phyloP scores from a whole-genome alignment of 164 flowering plant genomes.

The Chimonanthus salicifolius region DNA sequence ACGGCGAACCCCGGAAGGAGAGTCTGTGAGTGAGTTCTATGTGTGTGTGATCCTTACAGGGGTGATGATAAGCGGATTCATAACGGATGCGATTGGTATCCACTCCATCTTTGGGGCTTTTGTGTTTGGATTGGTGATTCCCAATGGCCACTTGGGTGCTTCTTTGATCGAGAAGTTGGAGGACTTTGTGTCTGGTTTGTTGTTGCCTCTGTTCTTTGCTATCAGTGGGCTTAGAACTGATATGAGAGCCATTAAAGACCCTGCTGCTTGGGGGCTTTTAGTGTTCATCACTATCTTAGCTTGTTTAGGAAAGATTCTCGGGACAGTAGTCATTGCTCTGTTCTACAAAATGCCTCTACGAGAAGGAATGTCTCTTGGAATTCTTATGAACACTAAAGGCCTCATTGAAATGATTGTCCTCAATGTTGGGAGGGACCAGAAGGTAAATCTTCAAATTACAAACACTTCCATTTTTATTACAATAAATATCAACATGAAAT shows the following conservation, averaged over 20 bases:
- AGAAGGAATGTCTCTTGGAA: constrained; percentile 36
- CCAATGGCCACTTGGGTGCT: constrained; percentile 34
- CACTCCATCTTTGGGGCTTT: constrained; percentile 48
- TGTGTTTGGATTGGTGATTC: constrained; percentile 43
- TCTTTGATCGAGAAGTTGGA: constrained; percentile 37
- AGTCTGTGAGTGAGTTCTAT: constrained; percentile 23
- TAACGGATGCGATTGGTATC: constrained; percentile 41
- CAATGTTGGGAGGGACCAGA: constrained; percentile 31
- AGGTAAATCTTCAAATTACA: not conserved
- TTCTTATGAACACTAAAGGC: constrained; percentile 60
- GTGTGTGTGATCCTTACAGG: constrained; percentile 28
- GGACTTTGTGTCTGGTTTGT: constrained; percentile 37
- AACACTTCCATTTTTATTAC: too few relatives aligned
- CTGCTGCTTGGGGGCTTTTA: not conserved
- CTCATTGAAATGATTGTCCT: constrained; percentile 37
- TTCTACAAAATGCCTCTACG: constrained; percentile 21
- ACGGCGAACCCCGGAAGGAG: constrained; percentile 23
- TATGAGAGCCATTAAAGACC: not conserved
- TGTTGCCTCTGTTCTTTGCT: constrained; percentile 38
- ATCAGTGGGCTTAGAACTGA: constrained; percentile 25
- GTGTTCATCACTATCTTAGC: constrained; percentile 9
- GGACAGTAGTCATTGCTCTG: constrained; percentile 22
- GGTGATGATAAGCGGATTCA: constrained; percentile 33
- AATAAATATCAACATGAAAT: too few relatives aligned
- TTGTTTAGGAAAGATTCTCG: constrained; percentile 21